Conservation (phyloP, 2,329 filamentous ascomycete species). For the Claviceps arundinis region DNA sequence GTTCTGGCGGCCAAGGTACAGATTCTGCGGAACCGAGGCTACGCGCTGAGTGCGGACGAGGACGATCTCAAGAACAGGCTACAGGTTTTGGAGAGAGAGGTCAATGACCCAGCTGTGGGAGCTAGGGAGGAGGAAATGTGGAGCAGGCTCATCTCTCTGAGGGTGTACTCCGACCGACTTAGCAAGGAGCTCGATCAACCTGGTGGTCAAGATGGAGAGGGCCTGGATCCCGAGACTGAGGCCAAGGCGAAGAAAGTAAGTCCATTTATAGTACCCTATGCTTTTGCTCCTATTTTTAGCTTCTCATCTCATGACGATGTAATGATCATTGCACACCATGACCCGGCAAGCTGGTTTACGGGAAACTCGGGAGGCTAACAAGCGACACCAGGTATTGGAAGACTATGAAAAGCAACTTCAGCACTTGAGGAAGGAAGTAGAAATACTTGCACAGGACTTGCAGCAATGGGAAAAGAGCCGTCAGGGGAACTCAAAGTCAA, state of each 20-base stretch:
- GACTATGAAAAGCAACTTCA: slow-evolving; percentile 71
- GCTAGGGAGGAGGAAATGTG: slow-evolving; percentile 75
- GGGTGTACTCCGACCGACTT: slow-evolving; percentile 58
- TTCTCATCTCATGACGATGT: not conserved
- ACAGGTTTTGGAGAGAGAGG: slow-evolving; percentile 50
- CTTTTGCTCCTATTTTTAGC: not conserved
- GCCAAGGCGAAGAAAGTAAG: slow-evolving; percentile 61
- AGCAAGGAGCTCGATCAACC: slow-evolving; percentile 62
- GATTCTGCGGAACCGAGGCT: slow-evolving; percentile 67
- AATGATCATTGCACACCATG: not conserved
- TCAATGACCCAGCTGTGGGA: slow-evolving; percentile 61
- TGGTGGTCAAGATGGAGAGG: slow-evolving; percentile 39
- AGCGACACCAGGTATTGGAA: slow-evolving; percentile 51
- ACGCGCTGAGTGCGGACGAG: slow-evolving; percentile 66
- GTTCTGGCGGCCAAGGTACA: slow-evolving; percentile 68
- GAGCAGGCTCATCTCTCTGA: slow-evolving; percentile 64
- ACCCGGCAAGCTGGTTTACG: not conserved
- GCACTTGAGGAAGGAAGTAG: slow-evolving; percentile 61
- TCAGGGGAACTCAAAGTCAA: slow-evolving; percentile 24
- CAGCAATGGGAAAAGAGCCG: slow-evolving; percentile 41
- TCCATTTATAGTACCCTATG: not conserved
- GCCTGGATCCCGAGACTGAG: slow-evolving; percentile 56
- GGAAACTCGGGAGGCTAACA: not conserved
- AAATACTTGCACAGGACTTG: slow-evolving; percentile 46
- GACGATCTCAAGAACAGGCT: slow-evolving; percentile 66